Percentiles rank a stretch among this genome's conserved stretches.
phyloP scores from a whole-genome alignment of 2,329 filamentous ascomycete genomes.

The Tympanopsis confertula region DNA sequence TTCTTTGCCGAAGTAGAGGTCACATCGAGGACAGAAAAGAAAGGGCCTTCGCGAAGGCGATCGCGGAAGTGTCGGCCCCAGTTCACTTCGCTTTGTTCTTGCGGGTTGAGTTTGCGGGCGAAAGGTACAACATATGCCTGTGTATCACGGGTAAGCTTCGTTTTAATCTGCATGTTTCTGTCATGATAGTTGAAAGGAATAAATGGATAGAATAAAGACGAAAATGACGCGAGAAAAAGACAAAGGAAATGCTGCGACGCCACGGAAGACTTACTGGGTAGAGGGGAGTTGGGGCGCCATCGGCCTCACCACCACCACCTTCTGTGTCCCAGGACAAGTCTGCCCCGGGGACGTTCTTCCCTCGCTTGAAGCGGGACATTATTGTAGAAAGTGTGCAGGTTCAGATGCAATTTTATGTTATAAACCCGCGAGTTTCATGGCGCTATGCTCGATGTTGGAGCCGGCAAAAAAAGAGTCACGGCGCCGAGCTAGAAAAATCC shows the following conservation, averaged over 20 bases:
- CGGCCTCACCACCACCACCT: conserved; percentile 18
- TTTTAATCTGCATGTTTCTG: too few relatives aligned
- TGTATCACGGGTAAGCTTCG: too few relatives aligned
- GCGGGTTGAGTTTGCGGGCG: conserved; percentile 22
- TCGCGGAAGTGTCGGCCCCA: conserved; percentile 38
- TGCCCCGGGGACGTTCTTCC: conserved; percentile 22
- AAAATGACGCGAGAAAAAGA: conserved; percentile 2
- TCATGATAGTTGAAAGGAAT: too few relatives aligned
- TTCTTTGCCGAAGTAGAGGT: conserved; percentile 17
- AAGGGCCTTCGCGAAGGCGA: conserved; percentile 44
- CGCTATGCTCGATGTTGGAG: too few relatives aligned
- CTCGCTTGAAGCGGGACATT: conserved; percentile 26
- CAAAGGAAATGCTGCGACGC: conserved; percentile 2
- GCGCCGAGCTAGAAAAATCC: too few relatives aligned
- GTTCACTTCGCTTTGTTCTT: conserved; percentile 33
- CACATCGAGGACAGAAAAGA: conserved; percentile 39
- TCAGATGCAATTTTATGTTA: too few relatives aligned
- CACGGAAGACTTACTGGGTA: conserved; percentile 34
- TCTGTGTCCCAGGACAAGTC: conserved; percentile 26
- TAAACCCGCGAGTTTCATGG: too few relatives aligned
- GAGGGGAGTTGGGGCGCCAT: conserved; percentile 29
- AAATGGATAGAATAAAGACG: conserved; percentile 3
- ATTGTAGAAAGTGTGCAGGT: too few relatives aligned
- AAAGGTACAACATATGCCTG: conserved; percentile 17
- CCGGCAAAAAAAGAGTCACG: too few relatives aligned